These are phyloP conservation scores for Remersonia thermophila DNA, from an alignment of 2,329 filamentous ascomycete genomes.

Conservation along the genomic window DNA sequence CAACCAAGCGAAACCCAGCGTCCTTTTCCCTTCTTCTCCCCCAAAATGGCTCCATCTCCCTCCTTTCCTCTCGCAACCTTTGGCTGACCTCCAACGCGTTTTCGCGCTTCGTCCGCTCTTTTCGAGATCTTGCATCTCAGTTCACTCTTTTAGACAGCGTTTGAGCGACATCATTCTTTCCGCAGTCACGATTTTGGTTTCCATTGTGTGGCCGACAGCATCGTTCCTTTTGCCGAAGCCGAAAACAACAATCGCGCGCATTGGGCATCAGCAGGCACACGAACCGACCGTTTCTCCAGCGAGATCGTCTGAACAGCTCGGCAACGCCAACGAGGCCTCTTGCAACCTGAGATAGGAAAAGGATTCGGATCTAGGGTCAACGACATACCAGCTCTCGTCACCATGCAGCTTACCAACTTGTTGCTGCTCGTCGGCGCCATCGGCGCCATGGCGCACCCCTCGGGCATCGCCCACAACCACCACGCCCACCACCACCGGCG, in stretches of 20 bases:
- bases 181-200: constrained; percentile 12
- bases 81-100: constrained; percentile 8
- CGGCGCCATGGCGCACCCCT: constrained; percentile 24
- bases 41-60: constrained; percentile 3
- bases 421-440: constrained; percentile 23
- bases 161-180: constrained; percentile 8
- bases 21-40: constrained; percentile 7
- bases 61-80: constrained; percentile 9
- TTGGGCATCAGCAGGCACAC: not conserved
- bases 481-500: constrained; percentile 20
- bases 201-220: too few species aligned
- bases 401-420: constrained; percentile 17
- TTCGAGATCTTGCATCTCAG: constrained; percentile 19
- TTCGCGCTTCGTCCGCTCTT: constrained; percentile 16
- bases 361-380: not conserved
- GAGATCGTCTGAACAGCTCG: not conserved
- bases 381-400: not conserved
- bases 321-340: not conserved
- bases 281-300: not conserved
- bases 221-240: constrained; percentile 2
- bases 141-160: constrained; percentile 14
- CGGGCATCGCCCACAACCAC: constrained; percentile 26
- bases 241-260: not conserved
- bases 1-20: constrained; percentile 2
- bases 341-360: constrained; percentile 3